Evolutionary conservation across 2,329 filamentous ascomycete species (phyloP), one percentile per base, ranked within the genome.

Genomic region (Paraphoma chrysanthemicola): DNA sequence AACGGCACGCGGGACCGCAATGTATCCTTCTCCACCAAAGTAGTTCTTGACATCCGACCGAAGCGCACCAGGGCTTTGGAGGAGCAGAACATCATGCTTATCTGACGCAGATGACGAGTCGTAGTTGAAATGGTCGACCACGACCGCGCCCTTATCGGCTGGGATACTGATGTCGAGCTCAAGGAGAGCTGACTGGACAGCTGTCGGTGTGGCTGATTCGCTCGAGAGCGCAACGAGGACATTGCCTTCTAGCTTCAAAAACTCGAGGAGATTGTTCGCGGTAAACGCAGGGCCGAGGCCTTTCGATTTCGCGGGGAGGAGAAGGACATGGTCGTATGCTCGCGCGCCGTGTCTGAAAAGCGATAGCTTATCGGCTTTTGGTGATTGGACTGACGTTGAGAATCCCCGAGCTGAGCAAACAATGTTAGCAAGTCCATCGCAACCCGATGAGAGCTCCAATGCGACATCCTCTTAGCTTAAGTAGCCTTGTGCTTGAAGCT

Each of bases 91-190:
- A 78, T 98, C 92, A 79, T 99, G 95, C 72, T 88, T 86, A 63
- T 97, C 93, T 48, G 88, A 73, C 4, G 94, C 90, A 41, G 90
- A 92, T 31, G 85, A 67, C 54, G 85, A 83, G 72, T 98, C 94
- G 80, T 95, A 95, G 81, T 92, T 90, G 87, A 98, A 97, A 82
- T 99, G 95, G 79, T 98, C 95, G 59, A 98, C 89, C 6, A 97
- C 90, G 55, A 94, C 82, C 54, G 91, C 88, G 53, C 90, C 92
- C 71, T 93, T 91, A 78, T 97, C 94, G 36, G 87, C 80, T 39
- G 95, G 92, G n/a, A 97, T 86, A 65, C 88, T 83, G 71, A 99
- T 90, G 74, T 97, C 94, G 76, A 97, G 84, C 79, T 98, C 93
- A 70, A 91, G 82, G 49, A 98, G 90, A 54, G 96, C 84, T 42